Percentiles rank a stretch among this genome's conserved stretches.
Conservation (phyloP, 208 protist species). For the Leishmania braziliensis region DNA sequence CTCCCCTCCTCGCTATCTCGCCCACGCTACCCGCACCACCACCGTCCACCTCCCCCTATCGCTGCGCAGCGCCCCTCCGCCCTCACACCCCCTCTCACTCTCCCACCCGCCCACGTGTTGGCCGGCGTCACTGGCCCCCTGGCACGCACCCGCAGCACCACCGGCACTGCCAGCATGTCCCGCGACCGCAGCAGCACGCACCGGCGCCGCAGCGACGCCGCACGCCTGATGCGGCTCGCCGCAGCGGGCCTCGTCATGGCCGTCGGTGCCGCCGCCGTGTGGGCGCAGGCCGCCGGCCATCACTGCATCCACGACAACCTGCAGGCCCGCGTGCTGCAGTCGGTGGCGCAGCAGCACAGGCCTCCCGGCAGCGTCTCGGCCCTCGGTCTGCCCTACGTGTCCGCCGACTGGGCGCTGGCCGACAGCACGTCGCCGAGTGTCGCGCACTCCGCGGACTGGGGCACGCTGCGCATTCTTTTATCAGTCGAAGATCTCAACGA, state of each 20-base stretch:
- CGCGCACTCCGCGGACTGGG: conserved; percentile 11
- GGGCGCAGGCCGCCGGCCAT: conserved; percentile 20
- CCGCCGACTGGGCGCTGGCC: conserved; percentile 11
- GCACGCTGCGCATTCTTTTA: conserved; percentile 58
- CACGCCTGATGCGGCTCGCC: conserved; percentile 15
- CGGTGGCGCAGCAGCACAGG: background rate
- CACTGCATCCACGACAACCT: conserved; percentile 24
- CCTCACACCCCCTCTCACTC: no score
- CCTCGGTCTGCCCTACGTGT: conserved; percentile 11
- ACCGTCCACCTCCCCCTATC: no score
- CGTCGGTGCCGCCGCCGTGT: background rate
- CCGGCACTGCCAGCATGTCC: no score
- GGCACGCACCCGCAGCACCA: no score
- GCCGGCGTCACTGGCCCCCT: no score
- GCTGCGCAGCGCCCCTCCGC: no score
- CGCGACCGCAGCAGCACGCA: background rate
- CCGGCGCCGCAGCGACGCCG: no score
- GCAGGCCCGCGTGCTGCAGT: conserved; percentile 24
- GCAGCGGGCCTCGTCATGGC: background rate
- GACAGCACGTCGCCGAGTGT: conserved; percentile 32
- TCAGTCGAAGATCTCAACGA: no score
- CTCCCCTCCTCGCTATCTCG: no score
- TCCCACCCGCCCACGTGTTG: no score
- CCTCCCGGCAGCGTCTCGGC: background rate
- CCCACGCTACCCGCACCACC: no score